Percentiles rank a stretch among this genome's conserved stretches.
Evolutionary conservation across 169 alveolate species (phyloP).

Genomic region (Toxoplasma gondii): DNA sequence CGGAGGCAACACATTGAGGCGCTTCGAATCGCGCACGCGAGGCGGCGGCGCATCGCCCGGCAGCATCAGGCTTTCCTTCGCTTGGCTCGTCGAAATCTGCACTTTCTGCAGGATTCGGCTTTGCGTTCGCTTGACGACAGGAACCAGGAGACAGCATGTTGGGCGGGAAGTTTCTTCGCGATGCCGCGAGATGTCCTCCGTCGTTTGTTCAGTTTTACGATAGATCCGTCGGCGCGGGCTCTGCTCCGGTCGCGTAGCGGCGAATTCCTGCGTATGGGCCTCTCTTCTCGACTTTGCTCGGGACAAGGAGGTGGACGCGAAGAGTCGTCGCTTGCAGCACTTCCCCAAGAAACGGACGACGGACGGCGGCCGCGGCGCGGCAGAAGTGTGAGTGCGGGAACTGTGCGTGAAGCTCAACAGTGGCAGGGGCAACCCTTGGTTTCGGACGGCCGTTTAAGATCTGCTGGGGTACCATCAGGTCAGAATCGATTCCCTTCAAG

Average conservation of each 20-base stretch:
- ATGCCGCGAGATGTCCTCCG: not conserved
- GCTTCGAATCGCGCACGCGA: not conserved
- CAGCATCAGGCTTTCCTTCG: slow-evolving; percentile 6
- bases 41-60: not conserved
- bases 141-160: not conserved
- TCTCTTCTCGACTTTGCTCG: too few species aligned
- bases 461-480: too few species aligned
- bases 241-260: not conserved
- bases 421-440: too few species aligned
- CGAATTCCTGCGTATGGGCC: too few species aligned
- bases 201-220: not conserved
- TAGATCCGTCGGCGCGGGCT: not conserved
- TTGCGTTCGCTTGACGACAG: not conserved
- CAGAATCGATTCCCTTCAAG: too few species aligned
- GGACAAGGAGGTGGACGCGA: too few species aligned
- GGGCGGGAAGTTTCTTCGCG: not conserved
- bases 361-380: not conserved
- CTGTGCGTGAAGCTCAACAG: too few species aligned
- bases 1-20: not conserved
- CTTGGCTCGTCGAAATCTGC: not conserved
- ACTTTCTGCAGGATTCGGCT: not conserved
- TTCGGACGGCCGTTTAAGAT: too few species aligned
- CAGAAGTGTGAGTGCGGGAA: not conserved
- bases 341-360: not conserved
- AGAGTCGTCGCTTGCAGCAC: too few species aligned